Conservation (phyloP, 495 filamentous ascomycete genomes). For the Aspergillus kassunensis region DNA sequence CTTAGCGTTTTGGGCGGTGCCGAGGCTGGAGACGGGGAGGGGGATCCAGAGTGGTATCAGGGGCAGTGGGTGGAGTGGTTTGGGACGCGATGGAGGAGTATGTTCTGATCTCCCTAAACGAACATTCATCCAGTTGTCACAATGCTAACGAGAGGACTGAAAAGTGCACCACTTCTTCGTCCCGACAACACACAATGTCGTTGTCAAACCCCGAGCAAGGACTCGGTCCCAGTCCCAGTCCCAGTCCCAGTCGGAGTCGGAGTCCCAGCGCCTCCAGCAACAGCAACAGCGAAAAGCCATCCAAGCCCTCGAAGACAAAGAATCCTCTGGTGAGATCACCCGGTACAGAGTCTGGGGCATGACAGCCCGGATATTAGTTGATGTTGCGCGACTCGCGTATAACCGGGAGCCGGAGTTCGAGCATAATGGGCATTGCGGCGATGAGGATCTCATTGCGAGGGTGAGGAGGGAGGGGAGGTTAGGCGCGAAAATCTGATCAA, state of each 20-base stretch:
- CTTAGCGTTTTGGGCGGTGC: constrained; percentile 28
- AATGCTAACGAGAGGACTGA: too few relatives aligned
- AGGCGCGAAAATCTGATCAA: constrained; percentile 32
- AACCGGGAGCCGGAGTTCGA: constrained; percentile 77
- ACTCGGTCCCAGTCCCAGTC: too few relatives aligned
- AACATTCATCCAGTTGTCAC: too few relatives aligned
- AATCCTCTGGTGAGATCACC: constrained; percentile 35
- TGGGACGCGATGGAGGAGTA: constrained; percentile 58
- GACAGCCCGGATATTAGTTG: constrained; percentile 84
- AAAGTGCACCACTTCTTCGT: constrained; percentile 86
- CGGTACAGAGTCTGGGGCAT: constrained; percentile 85
- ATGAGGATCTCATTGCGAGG: constrained; percentile 67
- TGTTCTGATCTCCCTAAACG: too few relatives aligned
- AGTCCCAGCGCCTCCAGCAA: too few relatives aligned
- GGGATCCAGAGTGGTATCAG: constrained; percentile 50
- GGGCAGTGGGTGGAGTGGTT: constrained; percentile 59
- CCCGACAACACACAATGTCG: too few relatives aligned
- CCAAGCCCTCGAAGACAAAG: neutral
- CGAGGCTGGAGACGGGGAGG: constrained; percentile 39
- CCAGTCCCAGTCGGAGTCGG: too few relatives aligned
- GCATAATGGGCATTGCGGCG: constrained; percentile 74
- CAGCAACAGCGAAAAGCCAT: constrained; percentile 15
- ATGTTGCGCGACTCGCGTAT: constrained; percentile 81
- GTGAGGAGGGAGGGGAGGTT: constrained; percentile 60
- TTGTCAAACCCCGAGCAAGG: too few relatives aligned